Evolutionary conservation across 257 asterid species (phyloP), one percentile per base, ranked within the genome.

Genomic region (Forsythia viridissima): DNA sequence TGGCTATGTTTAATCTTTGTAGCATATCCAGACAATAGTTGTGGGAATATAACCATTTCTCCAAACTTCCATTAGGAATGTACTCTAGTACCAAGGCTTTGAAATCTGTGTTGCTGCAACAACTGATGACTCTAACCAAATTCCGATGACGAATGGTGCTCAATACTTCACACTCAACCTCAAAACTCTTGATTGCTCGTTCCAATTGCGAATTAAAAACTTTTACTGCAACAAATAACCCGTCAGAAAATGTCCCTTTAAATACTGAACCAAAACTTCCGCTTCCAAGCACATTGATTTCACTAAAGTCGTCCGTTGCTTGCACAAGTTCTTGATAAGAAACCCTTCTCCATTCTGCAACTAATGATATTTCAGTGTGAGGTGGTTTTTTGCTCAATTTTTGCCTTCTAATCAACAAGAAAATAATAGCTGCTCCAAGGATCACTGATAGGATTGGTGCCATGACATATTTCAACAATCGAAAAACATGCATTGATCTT

Each of bases 1-100:
- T 74, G 3, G 74, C 77, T 51, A 80, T 80, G 0, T 69, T 44
- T 3, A 84, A 18, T 10, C 81, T 70, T 30, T 75, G 73, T 8
- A 43, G 48, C 72, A 81, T 5, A 70, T 76, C 57, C 41, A 81
- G 13, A 44, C 30, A 70, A 63, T 44, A 44, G 63, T 76, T 39
- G 37, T 72, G 39, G 4, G 69, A 51, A 63, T 81, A 61, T 41
- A 81, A 18, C 84, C 77, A 59, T 70, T 76, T 72, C 55, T 76
- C 88, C 12, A 85, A 43, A 72, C 76, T 83, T 42, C 86, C 86
- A 37, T 79, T 82, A 9, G 84, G 81, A 84, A 82, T 85, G 79
- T 79, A 85, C 16, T 59, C 69, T 5, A 85, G 83, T 42, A 85
- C 73, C 70, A 84, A 46, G 6, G 86, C 86, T 38, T 77, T 85